Evolutionary conservation across 306 rosid species (phyloP), one percentile per base, ranked within the genome.

Genomic region (Inga leiocalycina): DNA sequence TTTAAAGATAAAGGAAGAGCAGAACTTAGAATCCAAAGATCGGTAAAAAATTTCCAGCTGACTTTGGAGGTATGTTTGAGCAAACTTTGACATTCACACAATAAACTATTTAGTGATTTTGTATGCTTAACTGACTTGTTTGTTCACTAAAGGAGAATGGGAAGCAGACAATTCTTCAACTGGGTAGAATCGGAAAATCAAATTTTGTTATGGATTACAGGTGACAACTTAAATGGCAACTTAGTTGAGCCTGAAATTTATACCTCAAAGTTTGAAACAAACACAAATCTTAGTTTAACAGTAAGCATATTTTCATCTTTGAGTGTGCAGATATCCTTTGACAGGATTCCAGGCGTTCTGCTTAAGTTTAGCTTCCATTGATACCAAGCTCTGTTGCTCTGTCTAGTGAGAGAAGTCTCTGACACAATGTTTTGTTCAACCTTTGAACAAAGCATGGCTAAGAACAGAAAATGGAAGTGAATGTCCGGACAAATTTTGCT

Each of bases 301-400:
- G 41, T 84, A 71, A 71, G 48, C 73, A 34, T 68, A 44, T 69
- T 81, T 82, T 64, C 74, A 74, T 61, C 77, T 74, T 35, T 69
- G 61, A 62, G 9, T 80, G 4, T 78, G 89, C 93, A 92, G 98
- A 84, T 92, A 92, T 88, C 99, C 98, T 67, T 84, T 96, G 93
- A 96, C 99, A 59, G 99, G 98, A 79, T 96, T 90, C 89, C 98
- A 96, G 80, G 99, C 99, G 6, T 96, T 96, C 83, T 93, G 97
- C 89, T 91, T 93, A 51, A 89, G 94, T 56, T 80, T 96, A 85
- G 94, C 99, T 82, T 92, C 98, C 77, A 89, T 96, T 77, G 99
- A 93, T 91, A 75, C 97, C 44, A 96, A 93, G 89, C 93, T 93
- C 65, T 96, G 99, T 49, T 93, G 97, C 90, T 82, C 89, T 1